Evolutionary conservation across 1,139 yeast species (phyloP), one percentile per base, ranked within the genome.

Genomic region (Candida sp.): DNA sequence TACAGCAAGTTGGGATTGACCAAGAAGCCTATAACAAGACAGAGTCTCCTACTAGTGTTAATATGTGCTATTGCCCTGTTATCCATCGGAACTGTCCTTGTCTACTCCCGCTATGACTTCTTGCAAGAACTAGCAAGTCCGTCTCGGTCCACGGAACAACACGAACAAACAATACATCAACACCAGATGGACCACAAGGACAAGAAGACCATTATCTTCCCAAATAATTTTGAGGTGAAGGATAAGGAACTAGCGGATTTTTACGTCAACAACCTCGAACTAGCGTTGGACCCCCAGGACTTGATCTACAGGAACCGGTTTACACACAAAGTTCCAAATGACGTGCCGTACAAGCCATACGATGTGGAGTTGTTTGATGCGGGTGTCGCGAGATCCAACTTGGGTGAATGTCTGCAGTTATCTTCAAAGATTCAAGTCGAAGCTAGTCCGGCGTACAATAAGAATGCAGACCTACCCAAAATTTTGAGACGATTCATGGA

Each of bases 401-500:
- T 25, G 6, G 45, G 34, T 23, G 11, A 7, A 7, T 42, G 45
- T 42, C 45, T 33, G 31, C 8, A 32, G 26, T 32, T 42, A 32
- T 42, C 45, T 3, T 17, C 41, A 2, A 43, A 12, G 2, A 34
- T 43, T 12, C n/a, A 43, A 7, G 27, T 43, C 1, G 46, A 43
- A 35, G 25, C 46, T 8, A 34, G 34, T 27, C 40, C 33, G 5
- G 46, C 44, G 3, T 39, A 12, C 11, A 48, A 44, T 27, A 42
- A 42, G 9, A 35, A 55, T 42, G 49, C 45, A 17, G 58, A 59
- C 38, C 42, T 63, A 7, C 53, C 50, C n/a, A 37, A 47, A 12
- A 50, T 61, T 22, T 40, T 60, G 5, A 43, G 48, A 28, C 42
- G 35, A 11, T 58, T 65, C 31, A 31, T 58, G 32, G n/a, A 46